Evolutionary conservation across 2,329 filamentous ascomycete species (phyloP).

Genomic region (Trichoderma simmonsii): DNA sequence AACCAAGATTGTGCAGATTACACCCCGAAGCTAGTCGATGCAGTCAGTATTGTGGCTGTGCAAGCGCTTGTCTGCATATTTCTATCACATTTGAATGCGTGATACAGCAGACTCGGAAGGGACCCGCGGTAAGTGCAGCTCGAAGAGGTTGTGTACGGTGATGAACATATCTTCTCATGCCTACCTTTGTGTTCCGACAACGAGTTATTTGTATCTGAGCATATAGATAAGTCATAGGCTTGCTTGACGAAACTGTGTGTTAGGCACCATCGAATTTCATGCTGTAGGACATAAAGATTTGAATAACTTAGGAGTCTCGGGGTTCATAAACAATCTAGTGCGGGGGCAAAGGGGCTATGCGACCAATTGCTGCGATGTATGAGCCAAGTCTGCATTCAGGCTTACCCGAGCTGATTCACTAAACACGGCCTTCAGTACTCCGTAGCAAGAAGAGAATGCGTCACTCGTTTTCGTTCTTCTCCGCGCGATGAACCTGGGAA

Average conservation of each 20-base stretch:
- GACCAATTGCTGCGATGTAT: background rate
- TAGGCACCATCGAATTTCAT: background rate
- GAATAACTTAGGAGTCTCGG: background rate
- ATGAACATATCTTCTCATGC: background rate
- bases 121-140: background rate
- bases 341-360: background rate
- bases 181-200: background rate
- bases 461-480: background rate
- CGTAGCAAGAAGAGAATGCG: background rate
- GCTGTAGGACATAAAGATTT: background rate
- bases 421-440: background rate
- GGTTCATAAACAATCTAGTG: background rate
- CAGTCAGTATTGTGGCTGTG: background rate
- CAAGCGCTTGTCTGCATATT: background rate
- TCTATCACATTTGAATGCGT: background rate
- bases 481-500: background rate
- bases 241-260: background rate
- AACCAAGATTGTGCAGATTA: background rate
- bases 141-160: background rate
- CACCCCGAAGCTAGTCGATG: background rate
- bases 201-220: background rate
- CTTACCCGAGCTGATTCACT: background rate
- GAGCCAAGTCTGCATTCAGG: background rate
- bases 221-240: background rate
- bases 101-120: background rate